Conservation (phyloP, 129 eudicot genomes). For the Ambrosia trifida region DNA sequence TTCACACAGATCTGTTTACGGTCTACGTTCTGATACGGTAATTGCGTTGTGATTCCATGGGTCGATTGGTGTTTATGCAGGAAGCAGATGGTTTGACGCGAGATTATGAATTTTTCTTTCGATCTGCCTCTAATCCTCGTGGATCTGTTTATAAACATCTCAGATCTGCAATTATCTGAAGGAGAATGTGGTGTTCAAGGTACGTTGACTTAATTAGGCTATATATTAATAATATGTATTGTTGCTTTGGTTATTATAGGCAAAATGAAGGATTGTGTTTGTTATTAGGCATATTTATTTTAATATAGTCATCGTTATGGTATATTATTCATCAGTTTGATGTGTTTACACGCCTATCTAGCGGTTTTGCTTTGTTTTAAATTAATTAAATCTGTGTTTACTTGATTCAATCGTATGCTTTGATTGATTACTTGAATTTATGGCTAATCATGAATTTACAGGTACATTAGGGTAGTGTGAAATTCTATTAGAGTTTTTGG, state of each 20-base stretch:
- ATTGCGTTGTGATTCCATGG: not conserved
- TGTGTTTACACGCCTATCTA: no score
- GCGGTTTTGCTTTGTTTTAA: no score
- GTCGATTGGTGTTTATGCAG: conserved; percentile 1
- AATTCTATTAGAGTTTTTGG: no score
- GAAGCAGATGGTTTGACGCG: conserved; percentile 6
- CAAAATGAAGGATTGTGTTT: not conserved
- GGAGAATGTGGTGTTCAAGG: not conserved
- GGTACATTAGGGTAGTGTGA: no score
- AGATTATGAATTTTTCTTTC: not conserved
- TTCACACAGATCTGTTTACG: conserved; percentile 14
- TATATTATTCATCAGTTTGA: no score
- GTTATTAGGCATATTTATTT: no score
- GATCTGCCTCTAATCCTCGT: conserved; percentile 3
- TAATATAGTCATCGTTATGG: no score
- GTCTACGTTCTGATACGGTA: conserved; percentile 1
- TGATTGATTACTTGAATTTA: not conserved
- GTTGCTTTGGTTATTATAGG: not conserved
- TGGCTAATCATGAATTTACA: no score
- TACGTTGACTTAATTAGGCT: not conserved
- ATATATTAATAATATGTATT: not conserved
- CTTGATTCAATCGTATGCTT: no score
- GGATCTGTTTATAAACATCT: not conserved
- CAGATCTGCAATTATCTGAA: conserved; percentile 12
- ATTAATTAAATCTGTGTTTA: no score